Conservation (phyloP, 2,329 filamentous ascomycete species). For the Cadophora luteo-olivacea region DNA sequence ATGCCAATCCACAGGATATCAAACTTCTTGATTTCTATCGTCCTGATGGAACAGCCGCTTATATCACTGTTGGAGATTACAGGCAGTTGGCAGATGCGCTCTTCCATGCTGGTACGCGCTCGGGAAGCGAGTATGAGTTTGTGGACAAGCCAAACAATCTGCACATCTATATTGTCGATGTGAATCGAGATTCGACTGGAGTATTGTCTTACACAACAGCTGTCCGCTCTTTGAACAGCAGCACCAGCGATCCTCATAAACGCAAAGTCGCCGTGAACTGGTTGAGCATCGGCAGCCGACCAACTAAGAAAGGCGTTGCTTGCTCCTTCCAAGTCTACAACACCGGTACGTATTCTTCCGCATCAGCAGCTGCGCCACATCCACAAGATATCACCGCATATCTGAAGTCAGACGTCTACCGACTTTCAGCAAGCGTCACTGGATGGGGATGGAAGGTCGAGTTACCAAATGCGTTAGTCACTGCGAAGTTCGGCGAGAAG, state of each 20-base stretch:
- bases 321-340: conserved; percentile 28
- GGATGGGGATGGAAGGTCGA: conserved; percentile 28
- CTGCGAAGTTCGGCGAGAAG: conserved; percentile 20
- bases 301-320: conserved; percentile 16
- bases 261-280: conserved; percentile 17
- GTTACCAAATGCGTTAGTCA: conserved; percentile 26
- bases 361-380: conserved; percentile 5
- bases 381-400: conserved; percentile 23
- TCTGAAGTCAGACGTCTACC: conserved; percentile 26
- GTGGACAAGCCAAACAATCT: conserved; percentile 26
- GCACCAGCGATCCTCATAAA: conserved; percentile 13
- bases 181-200: conserved; percentile 16
- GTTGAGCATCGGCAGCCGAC: background rate
- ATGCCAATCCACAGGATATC: conserved; percentile 32
- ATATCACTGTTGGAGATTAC: conserved; percentile 28
- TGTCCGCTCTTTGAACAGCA: conserved; percentile 19
- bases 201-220: conserved; percentile 28
- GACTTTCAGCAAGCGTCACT: conserved; percentile 21
- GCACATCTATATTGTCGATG: conserved; percentile 30
- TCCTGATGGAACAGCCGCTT: conserved; percentile 26
- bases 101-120: conserved; percentile 29
- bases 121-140: conserved; percentile 30
- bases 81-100: conserved; percentile 28
- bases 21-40: conserved; percentile 27
- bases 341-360: conserved; percentile 3